Conservation (phyloP, 2,329 filamentous ascomycete genomes). For the Diplocarpon rosae region DNA sequence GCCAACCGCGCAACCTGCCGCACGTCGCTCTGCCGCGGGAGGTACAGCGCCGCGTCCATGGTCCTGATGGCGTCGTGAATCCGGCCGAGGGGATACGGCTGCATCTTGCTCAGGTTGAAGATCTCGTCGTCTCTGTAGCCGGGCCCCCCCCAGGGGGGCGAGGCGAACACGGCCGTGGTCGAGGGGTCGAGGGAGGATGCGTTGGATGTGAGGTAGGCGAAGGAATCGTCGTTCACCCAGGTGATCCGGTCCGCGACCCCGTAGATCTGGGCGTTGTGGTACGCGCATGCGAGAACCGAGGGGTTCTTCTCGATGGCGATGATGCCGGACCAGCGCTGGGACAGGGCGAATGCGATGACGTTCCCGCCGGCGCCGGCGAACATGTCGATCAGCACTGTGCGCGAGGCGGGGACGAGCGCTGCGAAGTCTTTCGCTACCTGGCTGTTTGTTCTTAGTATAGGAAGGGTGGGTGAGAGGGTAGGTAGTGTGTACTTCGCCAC, state of each 20-base stretch:
- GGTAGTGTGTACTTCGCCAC: constrained; percentile 51
- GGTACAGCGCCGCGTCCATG: constrained; percentile 60
- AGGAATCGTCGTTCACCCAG: constrained; percentile 82
- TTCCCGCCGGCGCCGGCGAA: constrained; percentile 93
- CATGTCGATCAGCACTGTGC: constrained; percentile 57
- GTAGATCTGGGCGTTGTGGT: constrained; percentile 82
- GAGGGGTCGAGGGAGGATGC: constrained; percentile 15
- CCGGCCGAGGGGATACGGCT: constrained; percentile 64
- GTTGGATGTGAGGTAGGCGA: constrained; percentile 32
- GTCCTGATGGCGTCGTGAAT: constrained; percentile 51
- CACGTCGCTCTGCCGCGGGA: constrained; percentile 77
- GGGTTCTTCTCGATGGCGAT: constrained; percentile 83
- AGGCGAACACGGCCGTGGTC: constrained; percentile 50
- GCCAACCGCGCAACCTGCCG: constrained; percentile 59
- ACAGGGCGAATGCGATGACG: constrained; percentile 83
- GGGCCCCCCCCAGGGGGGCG: constrained; percentile 65
- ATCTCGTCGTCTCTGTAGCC: constrained; percentile 54
- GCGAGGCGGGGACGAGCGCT: constrained; percentile 26
- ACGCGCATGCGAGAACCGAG: constrained; percentile 74
- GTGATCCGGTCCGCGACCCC: constrained; percentile 68
- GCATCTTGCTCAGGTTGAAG: constrained; percentile 77
- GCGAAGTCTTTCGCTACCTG: constrained; percentile 67
- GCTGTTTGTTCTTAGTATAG: constrained; percentile 30
- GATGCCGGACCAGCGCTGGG: constrained; percentile 67
- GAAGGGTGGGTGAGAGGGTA: background rate